phyloP scores from a whole-genome alignment of 2,329 filamentous ascomycete genomes.

The Ceratocystis albifundus region DNA sequence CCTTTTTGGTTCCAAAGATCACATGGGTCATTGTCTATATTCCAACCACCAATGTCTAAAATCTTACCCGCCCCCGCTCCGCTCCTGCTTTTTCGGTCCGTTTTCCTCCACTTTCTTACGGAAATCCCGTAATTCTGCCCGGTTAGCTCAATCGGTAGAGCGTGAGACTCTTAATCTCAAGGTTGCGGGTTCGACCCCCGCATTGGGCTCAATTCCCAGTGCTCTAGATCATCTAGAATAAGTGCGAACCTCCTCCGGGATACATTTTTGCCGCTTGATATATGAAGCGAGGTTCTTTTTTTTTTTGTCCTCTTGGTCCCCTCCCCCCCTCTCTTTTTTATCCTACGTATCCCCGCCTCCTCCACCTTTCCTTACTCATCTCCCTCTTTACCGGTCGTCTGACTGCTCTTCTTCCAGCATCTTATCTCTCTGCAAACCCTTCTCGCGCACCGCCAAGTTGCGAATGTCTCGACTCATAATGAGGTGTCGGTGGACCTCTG shows the following conservation, averaged over 20 bases:
- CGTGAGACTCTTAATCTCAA: constrained; percentile 55
- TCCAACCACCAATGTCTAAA: too few species aligned
- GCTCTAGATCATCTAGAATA: constrained; percentile 20
- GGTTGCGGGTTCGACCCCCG: constrained; percentile 35
- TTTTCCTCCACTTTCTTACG: not conserved
- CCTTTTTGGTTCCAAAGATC: too few species aligned
- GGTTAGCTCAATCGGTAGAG: constrained; percentile 62
- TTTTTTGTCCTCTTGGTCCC: too few species aligned
- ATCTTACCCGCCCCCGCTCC: too few species aligned
- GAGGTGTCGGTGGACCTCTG: not conserved
- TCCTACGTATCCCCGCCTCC: not conserved
- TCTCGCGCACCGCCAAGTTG: not conserved
- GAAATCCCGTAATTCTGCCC: constrained; percentile 29
- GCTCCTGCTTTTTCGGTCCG: not conserved
- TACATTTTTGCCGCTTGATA: not conserved
- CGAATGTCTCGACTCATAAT: not conserved
- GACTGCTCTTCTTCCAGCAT: not conserved
- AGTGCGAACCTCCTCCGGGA: not conserved
- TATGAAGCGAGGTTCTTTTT: not conserved
- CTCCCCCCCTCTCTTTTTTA: not conserved
- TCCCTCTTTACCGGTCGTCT: not conserved
- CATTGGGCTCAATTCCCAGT: constrained; percentile 26
- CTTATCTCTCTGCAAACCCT: not conserved
- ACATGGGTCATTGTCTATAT: too few species aligned
- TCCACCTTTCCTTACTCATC: not conserved